phyloP scores from a whole-genome alignment of 176 grass and related monocot species.

The Secale cereale region DNA sequence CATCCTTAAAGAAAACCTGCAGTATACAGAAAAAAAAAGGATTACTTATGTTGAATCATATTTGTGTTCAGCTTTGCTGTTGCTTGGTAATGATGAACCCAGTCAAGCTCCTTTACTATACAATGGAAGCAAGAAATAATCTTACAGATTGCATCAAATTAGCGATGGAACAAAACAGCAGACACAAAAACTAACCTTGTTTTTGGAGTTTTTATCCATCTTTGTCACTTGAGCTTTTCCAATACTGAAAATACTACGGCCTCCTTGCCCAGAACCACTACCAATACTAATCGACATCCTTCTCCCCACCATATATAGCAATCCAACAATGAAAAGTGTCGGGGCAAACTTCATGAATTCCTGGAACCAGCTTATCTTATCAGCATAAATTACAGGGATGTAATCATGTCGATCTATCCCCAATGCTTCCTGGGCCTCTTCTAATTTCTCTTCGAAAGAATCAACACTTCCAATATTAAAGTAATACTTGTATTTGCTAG shows the following conservation, averaged over 20 bases:
- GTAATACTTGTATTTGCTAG: conserved; percentile 71
- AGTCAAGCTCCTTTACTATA: conserved; percentile 4
- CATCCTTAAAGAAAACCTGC: conserved; percentile 92
- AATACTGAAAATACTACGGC: conserved; percentile 69
- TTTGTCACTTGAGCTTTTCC: conserved; percentile 87
- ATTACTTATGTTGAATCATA: conserved; percentile 4
- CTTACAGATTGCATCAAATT: neutral
- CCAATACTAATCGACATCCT: conserved; percentile 61
- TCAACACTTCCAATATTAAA: conserved; percentile 98
- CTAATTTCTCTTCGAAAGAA: conserved; percentile 89
- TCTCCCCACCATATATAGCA: conserved; percentile 56
- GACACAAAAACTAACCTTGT: conserved; percentile 55
- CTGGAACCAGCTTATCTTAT: conserved; percentile 64
- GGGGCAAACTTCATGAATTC: conserved; percentile 65
- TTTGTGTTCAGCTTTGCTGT: conserved; percentile 8
- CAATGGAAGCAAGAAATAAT: neutral
- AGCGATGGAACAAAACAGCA: neutral
- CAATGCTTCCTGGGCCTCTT: conserved; percentile 70
- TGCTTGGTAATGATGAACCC: conserved; percentile 18
- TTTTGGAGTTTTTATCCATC: conserved; percentile 94
- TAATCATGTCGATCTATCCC: conserved; percentile 77
- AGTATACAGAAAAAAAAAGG: conserved; percentile 16
- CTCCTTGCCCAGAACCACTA: conserved; percentile 45
- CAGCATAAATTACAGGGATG: conserved; percentile 71
- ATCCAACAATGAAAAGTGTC: conserved; percentile 54